Evolutionary conservation across 768 basidiomycete species (phyloP).

Genomic region (Neoboletus brunneissimus): DNA sequence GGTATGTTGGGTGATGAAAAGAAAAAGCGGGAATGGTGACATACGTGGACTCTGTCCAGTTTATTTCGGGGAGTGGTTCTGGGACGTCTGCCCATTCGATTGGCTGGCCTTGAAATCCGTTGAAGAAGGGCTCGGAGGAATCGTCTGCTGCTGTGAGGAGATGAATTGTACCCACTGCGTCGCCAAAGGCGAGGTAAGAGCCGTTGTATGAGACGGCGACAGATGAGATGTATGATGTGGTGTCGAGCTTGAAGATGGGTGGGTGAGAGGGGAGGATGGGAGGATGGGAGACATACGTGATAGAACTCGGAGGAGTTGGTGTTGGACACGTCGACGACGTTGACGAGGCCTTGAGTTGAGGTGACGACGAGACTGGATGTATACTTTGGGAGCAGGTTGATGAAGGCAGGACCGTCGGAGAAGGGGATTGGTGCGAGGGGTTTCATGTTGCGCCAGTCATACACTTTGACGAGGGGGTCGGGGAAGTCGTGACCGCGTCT

Average conservation of each 20-base stretch:
- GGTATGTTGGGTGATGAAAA: neutral
- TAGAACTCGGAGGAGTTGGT: conserved; percentile 71
- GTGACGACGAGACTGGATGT: conserved; percentile 70
- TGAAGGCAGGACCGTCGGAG: conserved; percentile 81
- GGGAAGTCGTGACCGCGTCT: conserved; percentile 87
- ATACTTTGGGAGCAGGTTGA: conserved; percentile 75
- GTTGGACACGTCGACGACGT: conserved; percentile 78
- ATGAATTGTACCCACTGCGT: conserved; percentile 81
- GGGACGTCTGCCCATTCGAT: conserved; percentile 81
- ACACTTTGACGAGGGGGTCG: conserved; percentile 91
- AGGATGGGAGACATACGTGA: conserved; percentile 49
- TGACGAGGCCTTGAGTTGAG: conserved; percentile 79
- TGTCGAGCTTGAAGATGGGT: conserved; percentile 50
- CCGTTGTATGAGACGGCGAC: conserved; percentile 82
- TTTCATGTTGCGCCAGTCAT: conserved; percentile 81
- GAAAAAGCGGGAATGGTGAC: conserved; percentile 20
- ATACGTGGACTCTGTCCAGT: conserved; percentile 84
- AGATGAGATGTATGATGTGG: conserved; percentile 74
- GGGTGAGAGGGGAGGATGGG: neutral
- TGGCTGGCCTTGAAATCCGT: conserved; percentile 85
- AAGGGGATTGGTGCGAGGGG: conserved; percentile 86
- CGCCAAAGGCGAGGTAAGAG: conserved; percentile 91
- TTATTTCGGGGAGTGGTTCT: conserved; percentile 62
- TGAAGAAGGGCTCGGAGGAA: conserved; percentile 62
- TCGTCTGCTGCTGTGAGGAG: conserved; percentile 73